Conservation (phyloP, 2,329 filamentous ascomycete species). For the Sarocladiaceae sp. region DNA sequence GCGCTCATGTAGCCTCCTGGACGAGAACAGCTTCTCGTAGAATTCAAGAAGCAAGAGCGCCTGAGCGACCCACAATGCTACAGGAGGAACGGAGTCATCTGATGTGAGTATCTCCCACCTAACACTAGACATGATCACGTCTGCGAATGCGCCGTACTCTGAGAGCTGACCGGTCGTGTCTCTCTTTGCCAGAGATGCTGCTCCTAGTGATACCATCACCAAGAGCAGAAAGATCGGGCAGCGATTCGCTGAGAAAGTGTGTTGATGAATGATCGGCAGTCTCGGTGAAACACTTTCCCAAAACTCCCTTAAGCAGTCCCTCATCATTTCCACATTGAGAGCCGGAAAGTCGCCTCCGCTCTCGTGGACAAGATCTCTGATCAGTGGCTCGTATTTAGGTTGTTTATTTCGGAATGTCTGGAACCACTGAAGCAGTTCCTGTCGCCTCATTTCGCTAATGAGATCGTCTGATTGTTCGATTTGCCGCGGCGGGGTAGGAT, state of each 20-base stretch:
- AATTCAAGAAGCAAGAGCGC: conserved; percentile 78
- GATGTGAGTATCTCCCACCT: conserved; percentile 82
- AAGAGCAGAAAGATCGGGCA: conserved; percentile 59
- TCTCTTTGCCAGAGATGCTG: conserved; percentile 66
- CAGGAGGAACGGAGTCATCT: conserved; percentile 76
- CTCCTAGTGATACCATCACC: conserved; percentile 76
- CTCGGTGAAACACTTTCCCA: conserved; percentile 85
- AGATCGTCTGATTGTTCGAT: conserved; percentile 37
- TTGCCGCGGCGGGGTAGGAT: conserved; percentile 36
- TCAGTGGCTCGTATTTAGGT: conserved; percentile 30
- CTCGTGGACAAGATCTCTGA: conserved; percentile 32
- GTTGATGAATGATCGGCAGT: conserved; percentile 81
- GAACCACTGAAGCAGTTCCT: conserved; percentile 41
- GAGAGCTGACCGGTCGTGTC: conserved; percentile 45
- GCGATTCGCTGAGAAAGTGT: conserved; percentile 78
- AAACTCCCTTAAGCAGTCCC: conserved; percentile 79
- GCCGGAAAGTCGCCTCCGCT: conserved; percentile 36
- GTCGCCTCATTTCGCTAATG: conserved; percentile 39
- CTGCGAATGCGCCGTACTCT: conserved; percentile 43
- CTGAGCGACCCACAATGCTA: conserved; percentile 85
- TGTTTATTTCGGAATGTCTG: conserved; percentile 39
- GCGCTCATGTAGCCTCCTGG: conserved; percentile 75
- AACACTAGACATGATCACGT: conserved; percentile 65
- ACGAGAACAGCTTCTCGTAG: conserved; percentile 90
- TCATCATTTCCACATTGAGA: conserved; percentile 75